These are phyloP conservation scores for Zychaea mexicana DNA, from an alignment of 371 early-diverging fungal genomes.

Conservation along the genomic window DNA sequence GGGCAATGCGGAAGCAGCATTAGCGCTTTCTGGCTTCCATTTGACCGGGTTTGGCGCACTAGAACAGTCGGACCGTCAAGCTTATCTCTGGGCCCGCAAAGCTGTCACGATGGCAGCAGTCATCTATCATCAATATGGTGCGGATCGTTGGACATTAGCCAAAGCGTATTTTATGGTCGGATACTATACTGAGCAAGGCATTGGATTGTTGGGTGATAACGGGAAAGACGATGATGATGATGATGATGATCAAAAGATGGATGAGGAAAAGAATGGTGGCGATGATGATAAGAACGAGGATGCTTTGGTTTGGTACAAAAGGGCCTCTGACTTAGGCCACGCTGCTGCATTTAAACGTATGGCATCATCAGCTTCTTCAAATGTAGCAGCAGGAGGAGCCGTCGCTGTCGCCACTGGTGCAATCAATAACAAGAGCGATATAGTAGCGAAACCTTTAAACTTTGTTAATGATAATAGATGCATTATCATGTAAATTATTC, in stretches of 20 bases:
- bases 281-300: slow-evolving; percentile 12
- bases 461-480: slow-evolving; percentile 1
- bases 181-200: slow-evolving; percentile 72
- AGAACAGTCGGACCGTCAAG: slow-evolving; percentile 75
- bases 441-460: no score
- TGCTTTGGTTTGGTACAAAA: slow-evolving; percentile 70
- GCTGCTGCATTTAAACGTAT: neutral
- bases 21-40: slow-evolving; percentile 89
- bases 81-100: slow-evolving; percentile 86
- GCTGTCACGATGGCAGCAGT: slow-evolving; percentile 53
- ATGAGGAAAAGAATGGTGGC: neutral
- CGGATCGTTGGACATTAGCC: slow-evolving; percentile 36
- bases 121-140: slow-evolving; percentile 53
- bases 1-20: slow-evolving; percentile 76
- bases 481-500: neutral
- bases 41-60: slow-evolving; percentile 81
- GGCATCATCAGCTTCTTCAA: neutral
- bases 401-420: no score
- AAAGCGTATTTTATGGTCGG: slow-evolving; percentile 83
- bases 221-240: slow-evolving; percentile 3
- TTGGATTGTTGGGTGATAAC: no score
- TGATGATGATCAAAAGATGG: neutral
- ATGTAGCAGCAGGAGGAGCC: neutral
- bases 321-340: slow-evolving; percentile 65
- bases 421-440: neutral